Base-by-base conservation (phyloP, 768 basidiomycete species). In the Tylopilus balloui region DNA sequence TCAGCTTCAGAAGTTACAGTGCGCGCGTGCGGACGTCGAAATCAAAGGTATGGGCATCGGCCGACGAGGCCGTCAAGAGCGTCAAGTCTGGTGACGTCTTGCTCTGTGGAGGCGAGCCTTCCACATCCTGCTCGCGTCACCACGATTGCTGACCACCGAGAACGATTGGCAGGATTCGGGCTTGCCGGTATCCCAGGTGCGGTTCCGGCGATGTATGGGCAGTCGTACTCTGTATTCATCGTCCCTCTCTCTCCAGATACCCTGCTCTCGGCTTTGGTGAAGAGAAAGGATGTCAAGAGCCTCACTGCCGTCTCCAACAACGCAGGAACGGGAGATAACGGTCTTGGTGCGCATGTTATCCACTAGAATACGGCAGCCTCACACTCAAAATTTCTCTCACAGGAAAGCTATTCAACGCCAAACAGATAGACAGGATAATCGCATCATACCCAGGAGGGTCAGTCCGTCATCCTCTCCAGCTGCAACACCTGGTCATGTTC, bases 261-360 rank as follows among this genome's bases (percentile, higher is more conserved):
- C 3, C 73, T 96, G 39, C 84, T 95, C 25, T 74, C 71, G 19
- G 92, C 93, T 3, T 73, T 96, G 35, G 71, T 81, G 8, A 81
- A 79, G 64, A 78, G 91, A 50, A 79, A 77, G 50, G 86, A 90
- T 39, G 79, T 94, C n/a, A 74, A 61, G 36, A 72, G 82, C 55
- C 70, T 96, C 44, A 92, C 83, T 25, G 91, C 83, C 37, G 85
- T 94, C 19, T 92, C 89, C 15, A 95, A 95, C 65, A 94, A 95
- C 69, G 86, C 87, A 32, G 92, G 90, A 0, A 72, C 78, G 19
- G 78, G 77, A 23, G 77, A 85, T 56, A 78, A 72, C 19, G 89
- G 89, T 25, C 76, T 92, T 38, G 88, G 88, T 86, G 51, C 44
- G 55, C 37, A 23, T 1, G 17, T 14, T 8, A 10, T 15, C 12